Base-by-base conservation (phyloP, 306 rosid species). In the Vigna trinervia region DNA sequence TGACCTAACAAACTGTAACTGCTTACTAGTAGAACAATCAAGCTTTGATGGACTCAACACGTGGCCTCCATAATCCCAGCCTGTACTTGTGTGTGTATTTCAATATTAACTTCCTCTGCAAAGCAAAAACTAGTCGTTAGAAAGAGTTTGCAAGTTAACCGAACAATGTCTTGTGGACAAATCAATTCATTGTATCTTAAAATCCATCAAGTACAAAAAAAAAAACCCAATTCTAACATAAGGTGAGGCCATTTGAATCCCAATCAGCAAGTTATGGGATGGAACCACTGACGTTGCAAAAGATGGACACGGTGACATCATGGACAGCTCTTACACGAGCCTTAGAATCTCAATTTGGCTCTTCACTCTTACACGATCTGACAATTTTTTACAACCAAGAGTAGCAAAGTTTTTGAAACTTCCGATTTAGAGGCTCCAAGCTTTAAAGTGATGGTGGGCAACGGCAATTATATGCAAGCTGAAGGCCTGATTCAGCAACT, bases 31-130 rank as follows among this genome's bases (percentile, higher is more conserved):
- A 61, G 32, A 63, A 47, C 64, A 77, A 69, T 87, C 84, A 89
- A 13, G 87, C 54, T 69, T 88, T 91, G 66, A 88, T 9, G 20
- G 77, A 81, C 51, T 77, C 85, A 39, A 88, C 90, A 36, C 81
- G 88, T 47, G 97, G 98, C 83, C 91, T 90, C 97, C 97, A 94
- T 8, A 92, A 85, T 84, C 98, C 97, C 50, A 92, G 85, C 86
- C 93, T 81, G 81, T 89, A 94, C 87, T 94, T 92, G 87, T 94
- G 97, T 54, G 89, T 61, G 61, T 89, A 84, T 76, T 84, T 87
- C 88, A 94, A 76, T 74, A 94, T 92, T 82, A 94, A 84, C 91
- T 94, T 92, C 87, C 97, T 92, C 93, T 92, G 91, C 74, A 80
- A 82, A 48, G 70, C 70, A 84, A n/a, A 86, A 74, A 69, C 78